These are phyloP conservation scores for Lolium perenne DNA, from an alignment of 176 grass and related monocot species.

Conservation along the genomic window DNA sequence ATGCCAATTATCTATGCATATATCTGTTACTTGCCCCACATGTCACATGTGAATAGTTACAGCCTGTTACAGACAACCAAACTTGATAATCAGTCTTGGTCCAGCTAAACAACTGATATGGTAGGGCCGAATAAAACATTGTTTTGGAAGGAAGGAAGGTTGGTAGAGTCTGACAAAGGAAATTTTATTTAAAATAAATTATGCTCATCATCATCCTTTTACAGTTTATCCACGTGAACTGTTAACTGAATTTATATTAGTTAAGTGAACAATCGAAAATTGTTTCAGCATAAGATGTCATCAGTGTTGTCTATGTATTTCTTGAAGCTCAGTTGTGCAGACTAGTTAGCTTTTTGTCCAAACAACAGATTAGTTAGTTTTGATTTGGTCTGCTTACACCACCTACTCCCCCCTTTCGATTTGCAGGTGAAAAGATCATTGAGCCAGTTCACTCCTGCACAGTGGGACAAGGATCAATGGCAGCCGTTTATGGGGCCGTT, in stretches of 20 bases:
- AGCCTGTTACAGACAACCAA: constrained; percentile 37
- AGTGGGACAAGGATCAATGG: constrained; percentile 99
- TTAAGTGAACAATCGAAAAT: background rate
- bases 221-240: background rate
- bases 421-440: constrained; percentile 90
- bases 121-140: background rate
- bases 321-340: background rate
- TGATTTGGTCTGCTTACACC: background rate
- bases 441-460: constrained; percentile 92
- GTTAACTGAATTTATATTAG: background rate
- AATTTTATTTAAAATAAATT: background rate
- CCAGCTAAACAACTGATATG: background rate
- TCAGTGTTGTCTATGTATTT: background rate
- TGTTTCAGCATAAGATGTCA: background rate
- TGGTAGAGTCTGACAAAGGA: background rate
- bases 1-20: constrained; percentile 19
- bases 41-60: constrained; percentile 51
- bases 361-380: background rate
- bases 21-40: constrained; percentile 34
- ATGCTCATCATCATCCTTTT: background rate
- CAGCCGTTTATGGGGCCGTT: constrained; percentile 85
- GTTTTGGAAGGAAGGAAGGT: constrained; percentile 16
- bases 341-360: background rate
- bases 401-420: background rate
- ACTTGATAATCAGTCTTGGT: constrained; percentile 22